Base-by-base conservation (phyloP, 1,284 basidiomycete genomes). In the Xerocomus minutiporus region DNA sequence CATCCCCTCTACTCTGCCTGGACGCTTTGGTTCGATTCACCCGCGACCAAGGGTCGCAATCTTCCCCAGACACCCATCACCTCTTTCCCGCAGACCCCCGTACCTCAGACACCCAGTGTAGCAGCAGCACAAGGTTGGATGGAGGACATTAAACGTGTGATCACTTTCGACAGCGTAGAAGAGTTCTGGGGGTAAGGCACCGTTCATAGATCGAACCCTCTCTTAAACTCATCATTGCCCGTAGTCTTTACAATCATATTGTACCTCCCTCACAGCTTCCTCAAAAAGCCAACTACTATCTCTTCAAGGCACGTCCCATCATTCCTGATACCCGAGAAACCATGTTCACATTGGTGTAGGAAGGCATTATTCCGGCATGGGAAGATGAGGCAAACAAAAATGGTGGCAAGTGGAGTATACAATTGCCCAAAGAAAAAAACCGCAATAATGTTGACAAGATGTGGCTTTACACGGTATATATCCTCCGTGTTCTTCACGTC, bases 341-440 rank as follows among this genome's bases (percentile, higher is more conserved):
- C 41, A 36, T 55, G 42, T 31, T 46, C 41, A 57, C 42, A 6
- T 40, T 38, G 38, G 4, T 57, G 25, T 62, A 94, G 91, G 90
- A 93, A 64, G 90, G 88, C 35, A 95, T 97, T 64, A 94, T 95
- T 62, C 93, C 93, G 15, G 93, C 93, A 48, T 97, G 94, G 93
- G 94, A 97, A 70, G 94, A 97, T 64, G 83, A 91, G 47, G 91
- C 93, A 40, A 99, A 99, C 75, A 93, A 94, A 70, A 82, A 91
- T 61, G 96, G 96, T 47, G 96, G 96, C 55, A 99, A 98, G 76
- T 99, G 96, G 96, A 91, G 88, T 66, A 93, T 99, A 59, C 97
- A 99, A 73, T 76, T 99, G 31, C 96, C 97, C 28, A 88, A 91
- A 68, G 96, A 98, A 62, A 98, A 97, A 79, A 93, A 90, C 67